Percentiles rank a stretch among this genome's conserved stretches.
Conservation (phyloP, 768 basidiomycete genomes). For the Panellus pusillus region DNA sequence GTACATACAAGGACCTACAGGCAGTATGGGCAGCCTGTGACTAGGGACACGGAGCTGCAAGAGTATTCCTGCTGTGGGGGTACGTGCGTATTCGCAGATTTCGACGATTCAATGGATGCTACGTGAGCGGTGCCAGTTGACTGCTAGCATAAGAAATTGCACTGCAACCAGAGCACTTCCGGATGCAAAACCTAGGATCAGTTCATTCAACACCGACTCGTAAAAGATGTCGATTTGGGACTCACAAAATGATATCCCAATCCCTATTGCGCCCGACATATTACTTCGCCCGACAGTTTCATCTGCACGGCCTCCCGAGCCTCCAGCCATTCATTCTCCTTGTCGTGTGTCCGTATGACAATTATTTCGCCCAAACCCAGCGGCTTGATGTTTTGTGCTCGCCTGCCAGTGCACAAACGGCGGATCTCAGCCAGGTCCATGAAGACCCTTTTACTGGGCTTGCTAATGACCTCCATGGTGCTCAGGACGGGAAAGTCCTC, state of each 20-base stretch:
- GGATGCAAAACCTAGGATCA: too few species aligned
- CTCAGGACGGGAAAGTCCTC: constrained; percentile 83
- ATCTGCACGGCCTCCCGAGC: constrained; percentile 87
- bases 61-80: too few species aligned
- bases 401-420: constrained; percentile 76
- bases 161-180: too few species aligned
- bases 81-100: too few species aligned
- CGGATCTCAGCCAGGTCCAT: constrained; percentile 75
- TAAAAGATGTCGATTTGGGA: neutral
- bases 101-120: too few species aligned
- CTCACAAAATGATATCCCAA: constrained; percentile 10
- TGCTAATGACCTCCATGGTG: constrained; percentile 79
- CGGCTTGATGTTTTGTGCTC: constrained; percentile 79
- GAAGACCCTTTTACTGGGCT: constrained; percentile 77
- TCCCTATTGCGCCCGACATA: constrained; percentile 68
- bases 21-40: too few species aligned
- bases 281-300: constrained; percentile 79
- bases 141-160: too few species aligned
- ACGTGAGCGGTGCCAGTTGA: too few species aligned
- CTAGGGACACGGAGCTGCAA: too few species aligned
- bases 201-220: too few species aligned
- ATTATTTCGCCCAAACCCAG: constrained; percentile 93
- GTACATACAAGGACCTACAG: too few species aligned
- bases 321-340: constrained; percentile 84
- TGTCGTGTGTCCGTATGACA: constrained; percentile 71